These are phyloP conservation scores for Peronosclerospora sorghi DNA, from an alignment of 352 stramenopile species.

Conservation along the genomic window DNA sequence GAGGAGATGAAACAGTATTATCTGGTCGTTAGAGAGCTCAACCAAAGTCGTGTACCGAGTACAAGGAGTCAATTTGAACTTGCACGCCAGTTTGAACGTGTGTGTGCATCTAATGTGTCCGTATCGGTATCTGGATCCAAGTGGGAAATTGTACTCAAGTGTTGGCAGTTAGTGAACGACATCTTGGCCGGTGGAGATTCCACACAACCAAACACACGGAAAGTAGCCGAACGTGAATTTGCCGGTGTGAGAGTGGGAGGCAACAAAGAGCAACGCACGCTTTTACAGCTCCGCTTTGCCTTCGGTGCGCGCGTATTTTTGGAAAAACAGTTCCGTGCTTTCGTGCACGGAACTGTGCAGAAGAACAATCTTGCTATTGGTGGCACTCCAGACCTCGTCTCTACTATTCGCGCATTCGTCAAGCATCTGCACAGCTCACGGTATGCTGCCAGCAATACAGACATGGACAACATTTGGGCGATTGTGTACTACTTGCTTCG, in stretches of 20 bases:
- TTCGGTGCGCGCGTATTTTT: constrained; percentile 64
- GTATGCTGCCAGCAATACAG: constrained; percentile 27
- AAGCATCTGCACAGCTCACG: constrained; percentile 64
- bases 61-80: constrained; percentile 66
- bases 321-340: constrained; percentile 64
- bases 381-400: constrained; percentile 53
- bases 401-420: constrained; percentile 69
- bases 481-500: constrained; percentile 76
- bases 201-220: constrained; percentile 23
- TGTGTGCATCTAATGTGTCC: constrained; percentile 45
- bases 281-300: constrained; percentile 47
- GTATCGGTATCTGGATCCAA: constrained; percentile 49
- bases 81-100: constrained; percentile 38
- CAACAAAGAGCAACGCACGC: constrained; percentile 24
- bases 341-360: constrained; percentile 72
- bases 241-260: constrained; percentile 15
- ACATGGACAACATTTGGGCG: constrained; percentile 56
- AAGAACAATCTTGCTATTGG: constrained; percentile 64
- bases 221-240: constrained; percentile 53
- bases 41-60: constrained; percentile 51
- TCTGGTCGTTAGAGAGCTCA: constrained; percentile 58
- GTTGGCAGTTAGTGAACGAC: constrained; percentile 66
- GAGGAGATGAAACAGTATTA: constrained; percentile 82
- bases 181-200: constrained; percentile 50
- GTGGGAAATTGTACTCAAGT: constrained; percentile 67